Evolutionary conservation across 2,329 filamentous ascomycete species (phyloP), one percentile per base, ranked within the genome.

Genomic region (Colletotrichum tabaci): DNA sequence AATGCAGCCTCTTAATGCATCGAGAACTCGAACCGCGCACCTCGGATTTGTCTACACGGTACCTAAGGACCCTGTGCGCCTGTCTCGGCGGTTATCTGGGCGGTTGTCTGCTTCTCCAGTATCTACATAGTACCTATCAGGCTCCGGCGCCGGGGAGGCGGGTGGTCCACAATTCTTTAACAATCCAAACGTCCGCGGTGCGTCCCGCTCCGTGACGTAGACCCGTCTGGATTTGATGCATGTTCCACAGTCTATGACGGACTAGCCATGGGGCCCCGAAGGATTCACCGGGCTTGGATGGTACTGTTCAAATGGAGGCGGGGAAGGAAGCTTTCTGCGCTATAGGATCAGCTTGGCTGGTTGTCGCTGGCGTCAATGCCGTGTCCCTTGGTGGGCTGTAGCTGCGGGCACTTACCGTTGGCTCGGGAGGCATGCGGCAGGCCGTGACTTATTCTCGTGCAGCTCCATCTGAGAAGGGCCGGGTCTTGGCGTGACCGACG

Each of bases 21-120:
- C 13, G 16, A 40, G 40, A 30, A 63, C 67, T 55, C 61, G 30
- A 62, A 21, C 69, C 67, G 55, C 50, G 26, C 46, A 35, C 23
- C 49, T 50, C 38, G 42, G 35, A 4, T 35, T 44, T 58, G 44
- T 46, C 30, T 60, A 35, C 18, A 30, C 35, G 2, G 30, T 35
- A 7, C 7, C 6, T 8, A 30, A 30, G 30, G 30, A 35, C 30
- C 8, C 30, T 35, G 30, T 35, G 30, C 30, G 30, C 30, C 30
- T 35, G 30, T 35, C 30, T 35, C 30, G 30, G 30, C 8, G 30
- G 38, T 2, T 40, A 26, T 26, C 35, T 16, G 12, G 23, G 23
- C 23, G 40, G 38, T 2, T 40, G 40, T 15, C 35, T 16, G 12
- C 6, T 30, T 30, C 42, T n/a, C 53, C 21, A 12, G 12, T 6